Evolutionary conservation across 2,329 filamentous ascomycete species (phyloP), one percentile per base, ranked within the genome.

Genomic region (Metarhizium guizhouense): DNA sequence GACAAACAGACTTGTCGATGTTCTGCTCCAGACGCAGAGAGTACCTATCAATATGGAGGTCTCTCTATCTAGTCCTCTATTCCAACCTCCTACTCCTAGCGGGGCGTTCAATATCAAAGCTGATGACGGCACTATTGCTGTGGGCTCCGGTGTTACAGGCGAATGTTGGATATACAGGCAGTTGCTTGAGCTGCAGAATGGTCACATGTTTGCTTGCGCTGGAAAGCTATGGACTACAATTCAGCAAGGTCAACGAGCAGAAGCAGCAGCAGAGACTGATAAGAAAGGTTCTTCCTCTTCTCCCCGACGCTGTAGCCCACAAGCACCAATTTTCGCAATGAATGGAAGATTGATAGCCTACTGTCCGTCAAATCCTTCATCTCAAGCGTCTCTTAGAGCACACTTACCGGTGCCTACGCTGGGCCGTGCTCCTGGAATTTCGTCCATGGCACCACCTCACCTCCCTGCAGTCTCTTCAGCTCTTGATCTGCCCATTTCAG

Each of bases 201-300:
- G 69, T 1, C 72, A 72, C 25, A 61, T 73, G 48, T 86, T 80
- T 67, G 75, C 71, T 42, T 96, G 91, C 64, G 77, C 94, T 55
- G 92, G 87, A 20, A 99, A 99, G 72, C 74, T 95, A 18, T 99
- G 94, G 94, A 96, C 94, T 0, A 86, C 85, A 48, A 76, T 96
- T 32, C 89, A 94, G 65, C 80, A 84, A 60, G 73, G 74, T 34
- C 70, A 74, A 18, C 76, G 77, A 57, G 74, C 74, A 29, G 76
- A 81, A 34, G 67, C 73, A 30, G 62, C 72, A 1, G 74, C 78
- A 56, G 80, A 83, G 58, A 62, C 67, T 16, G 76, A 78, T 57
- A 71, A 72, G 56, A 60, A 58, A 42, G 69, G 68, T 42, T 67
- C 71, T 30, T 68, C 65, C 25, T 63, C 71, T 1, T 58, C 54